Base-by-base conservation (phyloP, 352 stramenopile species). In the Phytophthora quininea region DNA sequence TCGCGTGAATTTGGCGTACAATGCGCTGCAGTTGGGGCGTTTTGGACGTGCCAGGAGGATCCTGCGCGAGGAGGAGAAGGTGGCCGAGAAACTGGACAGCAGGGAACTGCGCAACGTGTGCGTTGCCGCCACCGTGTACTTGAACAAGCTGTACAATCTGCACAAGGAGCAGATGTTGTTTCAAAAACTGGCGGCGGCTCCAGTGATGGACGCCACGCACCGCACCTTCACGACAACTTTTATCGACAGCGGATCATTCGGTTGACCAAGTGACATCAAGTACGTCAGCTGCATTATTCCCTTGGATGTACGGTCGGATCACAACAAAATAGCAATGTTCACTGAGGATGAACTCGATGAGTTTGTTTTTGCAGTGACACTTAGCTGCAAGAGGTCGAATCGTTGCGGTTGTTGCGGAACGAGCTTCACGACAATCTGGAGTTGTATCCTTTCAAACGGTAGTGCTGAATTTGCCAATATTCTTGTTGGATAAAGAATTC, bases 1-100 rank as follows among this genome's bases (percentile, higher is more conserved):
- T 61, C 83, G 87, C 64, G 71, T 95, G 32, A 92, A 95, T 58
- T 38, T 95, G 14, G 85, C 88, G 55, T 95, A 95, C 59, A 91
- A 89, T 40, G 84, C 87, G 4, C 85, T 95, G 72, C 84, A 88
- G 37, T 58, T 72, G 58, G 87, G 87, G 27, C 76, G 77, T 40
- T 93, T 95, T 62, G 71, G 74, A 35, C 76, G 79, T 10, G 87
- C 87, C 11, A 65, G 71, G 37, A 73, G 71, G 4, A 85, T 92
- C 40, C 55, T 95, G 52, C 59, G 73, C 10, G 57, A 72, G 1
- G 86, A 94, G 60, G 40, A 72, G 30, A 12, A 47, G 12, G 79
- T 89, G 31, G 86, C 86, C 1, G 42, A 73, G 33, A 50, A 69
- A 49, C 76, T 95, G 8, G 62, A 71, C 7, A 92, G 74, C 62